Percentiles rank a stretch among this genome's conserved stretches.
Evolutionary conservation across 805 yeast genomes (phyloP).

Genomic region (Metschnikowia chrysomelidarum): DNA sequence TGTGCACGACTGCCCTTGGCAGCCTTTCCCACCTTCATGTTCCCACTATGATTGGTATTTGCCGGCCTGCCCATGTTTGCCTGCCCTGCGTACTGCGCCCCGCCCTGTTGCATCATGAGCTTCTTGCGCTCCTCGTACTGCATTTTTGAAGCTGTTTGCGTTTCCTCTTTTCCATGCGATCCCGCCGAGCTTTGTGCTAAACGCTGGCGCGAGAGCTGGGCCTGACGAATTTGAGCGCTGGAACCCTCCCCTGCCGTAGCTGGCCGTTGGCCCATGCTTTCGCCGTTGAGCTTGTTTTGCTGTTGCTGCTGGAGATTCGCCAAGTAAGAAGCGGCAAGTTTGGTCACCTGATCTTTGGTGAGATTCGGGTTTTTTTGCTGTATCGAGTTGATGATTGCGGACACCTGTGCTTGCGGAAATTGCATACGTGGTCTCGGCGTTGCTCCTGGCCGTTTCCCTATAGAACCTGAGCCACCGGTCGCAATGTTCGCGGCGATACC

Average conservation of each 20-base stretch:
- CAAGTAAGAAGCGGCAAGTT: slow-evolving; percentile 61
- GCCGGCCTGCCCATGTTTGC: no score
- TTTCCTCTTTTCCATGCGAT: slow-evolving; percentile 18
- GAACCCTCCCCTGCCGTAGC: slow-evolving; percentile 11
- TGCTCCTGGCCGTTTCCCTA: slow-evolving; percentile 8
- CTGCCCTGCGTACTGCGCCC: slow-evolving; percentile 12
- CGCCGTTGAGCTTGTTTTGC: slow-evolving; percentile 30
- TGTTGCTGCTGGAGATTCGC: slow-evolving; percentile 57
- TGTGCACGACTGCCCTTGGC: no score
- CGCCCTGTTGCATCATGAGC: slow-evolving; percentile 29
- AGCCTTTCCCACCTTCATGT: no score
- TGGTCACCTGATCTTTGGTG: slow-evolving; percentile 62
- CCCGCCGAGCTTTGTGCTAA: slow-evolving; percentile 13
- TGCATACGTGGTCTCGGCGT: slow-evolving; percentile 34
- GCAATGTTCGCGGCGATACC: background rate
- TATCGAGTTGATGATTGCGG: slow-evolving; percentile 61
- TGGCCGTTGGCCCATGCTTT: slow-evolving; percentile 15
- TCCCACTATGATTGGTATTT: no score
- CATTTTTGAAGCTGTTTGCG: slow-evolving; percentile 26
- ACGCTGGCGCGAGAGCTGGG: slow-evolving; percentile 14
- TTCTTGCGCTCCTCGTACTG: slow-evolving; percentile 40
- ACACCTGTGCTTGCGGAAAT: slow-evolving; percentile 61
- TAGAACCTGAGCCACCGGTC: background rate
- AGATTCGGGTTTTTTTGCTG: slow-evolving; percentile 64
- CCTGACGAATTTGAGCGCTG: slow-evolving; percentile 16